phyloP scores from a whole-genome alignment of 2,329 filamentous ascomycete species.

The Sporothrix sp. region DNA sequence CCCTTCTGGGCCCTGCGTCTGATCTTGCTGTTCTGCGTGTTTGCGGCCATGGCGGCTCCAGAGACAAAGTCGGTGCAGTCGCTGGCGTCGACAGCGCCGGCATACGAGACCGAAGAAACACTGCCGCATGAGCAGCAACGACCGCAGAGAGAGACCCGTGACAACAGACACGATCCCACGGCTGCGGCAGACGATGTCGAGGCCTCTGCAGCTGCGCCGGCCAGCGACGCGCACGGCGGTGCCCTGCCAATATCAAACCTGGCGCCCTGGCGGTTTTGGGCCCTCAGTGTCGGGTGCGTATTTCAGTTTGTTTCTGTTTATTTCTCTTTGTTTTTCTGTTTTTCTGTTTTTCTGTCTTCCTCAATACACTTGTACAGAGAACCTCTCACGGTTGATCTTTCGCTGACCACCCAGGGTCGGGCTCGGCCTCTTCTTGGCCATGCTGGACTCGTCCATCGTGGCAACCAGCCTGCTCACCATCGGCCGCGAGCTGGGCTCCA shows the following conservation, averaged over 20 bases:
- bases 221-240: background rate
- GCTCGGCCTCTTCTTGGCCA: conserved; percentile 46
- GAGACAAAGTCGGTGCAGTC: background rate
- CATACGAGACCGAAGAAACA: background rate
- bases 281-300: conserved; percentile 16
- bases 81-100: background rate
- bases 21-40: no score
- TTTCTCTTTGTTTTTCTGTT: background rate
- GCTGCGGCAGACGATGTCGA: background rate
- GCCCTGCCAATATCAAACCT: background rate
- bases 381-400: no score
- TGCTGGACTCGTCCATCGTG: conserved; percentile 51
- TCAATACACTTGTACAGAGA: no score
- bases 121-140: no score
- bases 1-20: no score
- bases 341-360: background rate
- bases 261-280: conserved; percentile 15
- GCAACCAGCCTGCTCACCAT: conserved; percentile 50
- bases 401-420: conserved; percentile 30
- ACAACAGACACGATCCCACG: background rate
- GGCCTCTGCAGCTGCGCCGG: background rate
- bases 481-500: conserved; percentile 38
- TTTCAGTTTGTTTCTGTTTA: background rate
- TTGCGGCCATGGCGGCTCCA: background rate
- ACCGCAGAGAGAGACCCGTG: no score